Base-by-base conservation (phyloP, 257 asterid genomes). In the Nicotiana noctiflora region DNA sequence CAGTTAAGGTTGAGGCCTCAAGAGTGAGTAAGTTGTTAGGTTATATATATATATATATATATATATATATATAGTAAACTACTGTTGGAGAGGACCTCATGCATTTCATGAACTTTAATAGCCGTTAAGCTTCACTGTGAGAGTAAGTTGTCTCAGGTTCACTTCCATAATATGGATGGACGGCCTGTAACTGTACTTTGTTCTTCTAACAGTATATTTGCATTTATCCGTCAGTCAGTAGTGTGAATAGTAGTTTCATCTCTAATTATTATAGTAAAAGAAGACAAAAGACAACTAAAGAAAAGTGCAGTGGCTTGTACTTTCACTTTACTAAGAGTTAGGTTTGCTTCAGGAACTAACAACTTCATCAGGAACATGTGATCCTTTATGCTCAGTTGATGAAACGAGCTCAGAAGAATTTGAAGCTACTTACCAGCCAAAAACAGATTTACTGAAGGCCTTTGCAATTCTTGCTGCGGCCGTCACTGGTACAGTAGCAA, bases 341-440 rank as follows among this genome's bases (percentile, higher is more conserved):
- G 27, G 15, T 74, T 74, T 49, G 44, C 61, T 74, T 86, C 87
- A 85, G 90, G 90, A 87, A 67, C 67, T 74, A 32, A 79, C 63
- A 81, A 66, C 85, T 44, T 83, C 92, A 51, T 79, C 93, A 9
- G 94, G 97, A 85, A 88, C 88, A 87, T 95, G 99, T 87, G 98
- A 95, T 82, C 98, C 99, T n/a, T 84, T 95, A 61, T 95, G 99
- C 85, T 93, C 98, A 15, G 79, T 92, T 82, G 99, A 95, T 80
- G 98, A 93, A 25, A 90, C 92, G 23, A 95, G 93, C 90, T 90
- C 94, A 23, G 90, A 89, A 84, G 92, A 91, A 17, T 88, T 85
- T 84, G 90, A 88, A 87, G 93, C 92, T 83, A 86, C 55, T 84
- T 86, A 91, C 88, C 93, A 90, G 81, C 92, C 97, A 17, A 95